Evolutionary conservation across 306 rosid genomes (phyloP).

Genomic region (Luffa aegyptiaca): DNA sequence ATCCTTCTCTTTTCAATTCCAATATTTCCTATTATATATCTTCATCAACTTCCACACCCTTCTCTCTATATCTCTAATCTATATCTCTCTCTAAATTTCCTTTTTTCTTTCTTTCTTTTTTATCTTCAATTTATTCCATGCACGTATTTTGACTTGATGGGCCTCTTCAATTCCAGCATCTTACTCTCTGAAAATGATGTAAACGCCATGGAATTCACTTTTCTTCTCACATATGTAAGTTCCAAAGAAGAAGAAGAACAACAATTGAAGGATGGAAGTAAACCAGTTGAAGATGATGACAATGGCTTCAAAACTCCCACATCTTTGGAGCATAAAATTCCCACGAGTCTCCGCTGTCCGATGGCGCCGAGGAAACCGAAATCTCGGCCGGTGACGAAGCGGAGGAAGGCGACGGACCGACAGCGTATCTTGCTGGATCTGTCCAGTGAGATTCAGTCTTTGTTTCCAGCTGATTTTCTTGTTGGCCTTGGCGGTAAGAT

Average conservation of each 20-base stretch:
- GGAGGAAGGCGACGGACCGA: conserved; percentile 23
- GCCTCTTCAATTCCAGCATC: conserved; percentile 22
- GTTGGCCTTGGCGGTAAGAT: conserved; percentile 31
- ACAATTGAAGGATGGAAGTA: not conserved
- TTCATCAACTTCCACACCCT: not conserved
- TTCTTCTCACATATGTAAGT: conserved; percentile 1
- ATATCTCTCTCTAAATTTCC: not conserved
- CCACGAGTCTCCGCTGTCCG: conserved; percentile 32
- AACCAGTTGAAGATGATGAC: conserved; percentile 7
- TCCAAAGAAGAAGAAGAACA: not conserved
- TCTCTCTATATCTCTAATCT: not conserved
- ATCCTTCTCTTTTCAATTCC: not conserved
- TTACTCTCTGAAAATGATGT: conserved; percentile 33
- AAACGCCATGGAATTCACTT: conserved; percentile 21
- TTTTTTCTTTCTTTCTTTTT: too few relatives aligned
- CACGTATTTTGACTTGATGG: conserved; percentile 16
- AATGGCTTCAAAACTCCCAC: conserved; percentile 72
- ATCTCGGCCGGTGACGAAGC: conserved; percentile 23
- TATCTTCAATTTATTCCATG: not conserved
- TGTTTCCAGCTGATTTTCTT: conserved; percentile 31
- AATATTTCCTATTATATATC: not conserved
- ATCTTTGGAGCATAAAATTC: conserved; percentile 33
- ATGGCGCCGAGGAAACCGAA: conserved; percentile 68
- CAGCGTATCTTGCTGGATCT: conserved; percentile 23
- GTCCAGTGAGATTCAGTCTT: conserved; percentile 29